These are phyloP conservation scores for Dryadomyces quercivorus DNA, from an alignment of 2,329 filamentous ascomycete species.

Conservation along the genomic window DNA sequence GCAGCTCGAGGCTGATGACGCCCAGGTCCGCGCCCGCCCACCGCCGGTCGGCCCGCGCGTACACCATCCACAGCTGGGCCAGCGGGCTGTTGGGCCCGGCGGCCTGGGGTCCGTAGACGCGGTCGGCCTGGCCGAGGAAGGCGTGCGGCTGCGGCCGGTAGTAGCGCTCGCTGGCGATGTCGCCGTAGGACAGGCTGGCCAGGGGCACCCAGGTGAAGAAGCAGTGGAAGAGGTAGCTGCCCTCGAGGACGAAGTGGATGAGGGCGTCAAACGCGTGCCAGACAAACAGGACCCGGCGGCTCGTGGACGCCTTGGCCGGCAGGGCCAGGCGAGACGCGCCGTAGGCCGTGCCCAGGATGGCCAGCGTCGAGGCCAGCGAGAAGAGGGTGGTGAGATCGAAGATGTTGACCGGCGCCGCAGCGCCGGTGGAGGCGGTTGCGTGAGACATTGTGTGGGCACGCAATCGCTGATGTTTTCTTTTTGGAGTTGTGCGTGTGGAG, in stretches of 20 bases:
- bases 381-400: slow-evolving; percentile 49
- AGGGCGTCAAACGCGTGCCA: slow-evolving; percentile 93
- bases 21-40: slow-evolving; percentile 53
- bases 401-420: slow-evolving; percentile 36
- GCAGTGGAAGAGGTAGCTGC: slow-evolving; percentile 84
- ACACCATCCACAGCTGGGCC: slow-evolving; percentile 57
- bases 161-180: slow-evolving; percentile 20
- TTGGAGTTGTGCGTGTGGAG: not conserved
- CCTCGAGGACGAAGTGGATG: slow-evolving; percentile 85
- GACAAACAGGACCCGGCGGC: slow-evolving; percentile 73
- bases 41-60: slow-evolving; percentile 48
- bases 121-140: slow-evolving; percentile 35
- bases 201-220: slow-evolving; percentile 53
- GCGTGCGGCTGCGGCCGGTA: slow-evolving; percentile 36
- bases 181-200: slow-evolving; percentile 18
- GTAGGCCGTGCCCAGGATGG: slow-evolving; percentile 39
- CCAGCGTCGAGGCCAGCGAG: slow-evolving; percentile 43
- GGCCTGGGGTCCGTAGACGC: slow-evolving; percentile 45
- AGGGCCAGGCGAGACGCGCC: slow-evolving; percentile 32
- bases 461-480: not conserved
- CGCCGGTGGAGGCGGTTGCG: slow-evolving; percentile 4
- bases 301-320: slow-evolving; percentile 38
- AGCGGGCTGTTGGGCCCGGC: slow-evolving; percentile 31
- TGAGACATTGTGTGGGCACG: too few species aligned
- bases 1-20: slow-evolving; percentile 51